Evolutionary conservation across 768 basidiomycete species (phyloP), one percentile per base, ranked within the genome.

Genomic region (Lentinula lateritia): DNA sequence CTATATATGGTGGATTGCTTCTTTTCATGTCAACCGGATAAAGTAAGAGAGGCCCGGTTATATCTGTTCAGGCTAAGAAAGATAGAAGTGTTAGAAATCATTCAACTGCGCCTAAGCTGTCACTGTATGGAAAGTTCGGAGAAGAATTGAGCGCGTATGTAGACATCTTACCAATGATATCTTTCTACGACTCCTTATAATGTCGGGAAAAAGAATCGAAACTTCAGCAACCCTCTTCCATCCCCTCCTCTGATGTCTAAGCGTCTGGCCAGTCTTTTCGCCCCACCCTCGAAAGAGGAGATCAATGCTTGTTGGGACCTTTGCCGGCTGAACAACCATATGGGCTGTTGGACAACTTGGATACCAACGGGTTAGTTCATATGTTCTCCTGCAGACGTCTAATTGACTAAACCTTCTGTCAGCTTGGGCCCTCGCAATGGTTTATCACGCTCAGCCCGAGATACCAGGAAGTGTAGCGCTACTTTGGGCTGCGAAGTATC

Each of bases 341-440:
- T 74, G 50, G 73, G 73, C 18, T 73, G 70, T 56, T 72, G 70
- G 69, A 68, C 71, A 5, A 67, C 72, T 10, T 74, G 66, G 63
- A 57, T 73, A 1, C 71, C 73, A 20, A 67, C 70, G 42, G 69
- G 73, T 68, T 52, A 28, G 55, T 56, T 36, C 28, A 28, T 23
- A 18, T 16, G 9, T n/a, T 23, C 7, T 15, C 1, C 35, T 15
- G 36, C 32, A 12, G 23, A 2, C 52, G n/a, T 32, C 23, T 3
- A 13, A 12, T 15, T 32, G 32, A 56, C 23, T 46, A 58, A 58
- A 39, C 53, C 34, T 35, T 5, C n/a, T 13, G 6, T 48, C 23
- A 73, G 72, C 71, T 4, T 73, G 71, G 72, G 70, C 70, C 1
- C 70, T 74, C 48, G 67, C 70, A 0, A 72, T 74, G 71, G 68